Base-by-base conservation (phyloP, 768 basidiomycete genomes). In the Trametes cinnabarina region DNA sequence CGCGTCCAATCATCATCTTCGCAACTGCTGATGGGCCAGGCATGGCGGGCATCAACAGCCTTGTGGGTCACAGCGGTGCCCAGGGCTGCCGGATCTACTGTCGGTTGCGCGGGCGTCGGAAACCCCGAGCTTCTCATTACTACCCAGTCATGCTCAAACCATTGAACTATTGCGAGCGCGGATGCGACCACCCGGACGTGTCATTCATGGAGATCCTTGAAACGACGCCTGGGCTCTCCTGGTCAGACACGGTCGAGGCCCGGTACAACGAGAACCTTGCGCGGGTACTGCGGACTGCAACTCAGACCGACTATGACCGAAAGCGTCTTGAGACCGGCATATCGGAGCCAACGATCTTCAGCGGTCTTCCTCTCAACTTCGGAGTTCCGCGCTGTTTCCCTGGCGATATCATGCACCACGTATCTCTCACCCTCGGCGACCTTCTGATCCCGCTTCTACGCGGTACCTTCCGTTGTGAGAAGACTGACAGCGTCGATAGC, bases 371-470 rank as follows among this genome's bases (percentile, higher is more conserved):
- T 0, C 46, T 49, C 8, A 61, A 48, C 17, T 64, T 72, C 14
- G 61, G 63, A 0, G 56, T 73, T 41, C 73, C 74, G 0, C 44
- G 47, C 1, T 70, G 68, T 32, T 77, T 74, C 47, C 44, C 61
- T 7, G 59, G 58, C 0, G 75, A 79, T 43, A 49, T 74, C 20
- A 78, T 78, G 76, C 78, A 80, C 58, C 63, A 72, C 0, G 51
- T 60, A 9, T 17, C 57, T 8, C 61, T 80, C 14, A 80, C 79
- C 61, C 20, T 77, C 2, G 28, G 70, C 1, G 76, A 70, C 42
- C 67, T 77, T 9, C 26, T 72, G 4, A 50, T 74, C 30, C 48
- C 57, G 0, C 64, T 73, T 1, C 76, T 75, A 73, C 64, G 67
- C 7, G 72, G 68, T 0, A 66, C 65, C 0, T 39, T 74, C 0